Evolutionary conservation across 163 green algal species (phyloP).

Genomic region (Volvox carteri): DNA sequence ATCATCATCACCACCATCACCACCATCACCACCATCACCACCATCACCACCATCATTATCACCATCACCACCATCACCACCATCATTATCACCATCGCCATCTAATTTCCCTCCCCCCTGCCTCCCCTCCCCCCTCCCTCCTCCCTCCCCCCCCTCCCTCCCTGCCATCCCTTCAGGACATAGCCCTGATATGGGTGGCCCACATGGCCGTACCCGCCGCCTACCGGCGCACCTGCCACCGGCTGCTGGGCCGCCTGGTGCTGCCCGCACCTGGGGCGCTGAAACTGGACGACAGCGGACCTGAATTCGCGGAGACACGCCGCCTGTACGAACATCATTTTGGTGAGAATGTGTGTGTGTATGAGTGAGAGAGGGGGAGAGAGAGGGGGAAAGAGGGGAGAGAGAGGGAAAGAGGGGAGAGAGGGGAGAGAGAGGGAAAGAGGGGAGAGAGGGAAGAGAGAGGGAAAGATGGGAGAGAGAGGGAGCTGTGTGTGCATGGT

Average conservation of each 20-base stretch:
- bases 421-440: background rate
- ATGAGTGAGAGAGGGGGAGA: background rate
- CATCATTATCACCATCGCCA: too few species aligned
- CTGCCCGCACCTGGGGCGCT: constrained; percentile 11
- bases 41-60: too few species aligned
- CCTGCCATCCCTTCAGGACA: constrained; percentile 20
- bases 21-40: too few species aligned
- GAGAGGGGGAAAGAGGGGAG: too few species aligned
- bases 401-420: background rate
- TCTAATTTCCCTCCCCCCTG: background rate
- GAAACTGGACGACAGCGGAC: constrained; percentile 21
- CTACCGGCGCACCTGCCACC: constrained; percentile 24
- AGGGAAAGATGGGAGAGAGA: background rate
- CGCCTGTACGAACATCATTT: constrained; percentile 56
- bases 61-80: too few species aligned
- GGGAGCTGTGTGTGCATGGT: too few species aligned
- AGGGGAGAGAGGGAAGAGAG: background rate
- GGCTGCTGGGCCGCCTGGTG: constrained; percentile 28
- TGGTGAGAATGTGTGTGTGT: constrained; percentile 9
- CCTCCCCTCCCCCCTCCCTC: background rate
- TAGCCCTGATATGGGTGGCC: constrained; percentile 50
- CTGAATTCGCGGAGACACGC: constrained; percentile 22
- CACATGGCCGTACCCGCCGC: constrained; percentile 29
- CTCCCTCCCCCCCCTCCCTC: background rate
- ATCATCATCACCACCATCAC: too few species aligned